Evolutionary conservation across 2,329 filamentous ascomycete genomes (phyloP).

Genomic region (Aureobasidium melanogenum): DNA sequence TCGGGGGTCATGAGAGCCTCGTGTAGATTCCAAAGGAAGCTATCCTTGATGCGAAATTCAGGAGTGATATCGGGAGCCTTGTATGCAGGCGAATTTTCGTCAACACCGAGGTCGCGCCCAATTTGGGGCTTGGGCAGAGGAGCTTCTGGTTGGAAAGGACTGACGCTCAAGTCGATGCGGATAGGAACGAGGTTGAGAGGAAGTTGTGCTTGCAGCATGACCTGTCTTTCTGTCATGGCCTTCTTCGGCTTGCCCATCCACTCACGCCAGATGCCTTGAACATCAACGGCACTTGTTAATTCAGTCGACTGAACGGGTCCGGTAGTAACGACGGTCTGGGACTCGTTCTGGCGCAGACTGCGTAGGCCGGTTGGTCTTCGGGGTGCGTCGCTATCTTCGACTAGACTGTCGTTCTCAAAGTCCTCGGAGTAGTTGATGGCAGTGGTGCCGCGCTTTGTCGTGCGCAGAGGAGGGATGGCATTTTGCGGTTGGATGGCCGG

Average conservation of each 20-base stretch:
- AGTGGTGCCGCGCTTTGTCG: constrained; percentile 94
- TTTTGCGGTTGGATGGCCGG: constrained; percentile 64
- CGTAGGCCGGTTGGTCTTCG: constrained; percentile 66
- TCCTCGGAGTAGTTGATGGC: constrained; percentile 98
- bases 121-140: constrained; percentile 57
- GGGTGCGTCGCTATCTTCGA: constrained; percentile 64
- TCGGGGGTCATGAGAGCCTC: constrained; percentile 91
- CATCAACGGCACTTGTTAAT: constrained; percentile 63
- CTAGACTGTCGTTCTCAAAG: constrained; percentile 71
- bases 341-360: constrained; percentile 65
- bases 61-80: constrained; percentile 69
- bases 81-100: constrained; percentile 70
- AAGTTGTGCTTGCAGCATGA: constrained; percentile 60
- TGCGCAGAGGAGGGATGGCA: constrained; percentile 57
- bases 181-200: constrained; percentile 91
- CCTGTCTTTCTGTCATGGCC: constrained; percentile 48
- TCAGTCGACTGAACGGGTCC: constrained; percentile 78
- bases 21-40: constrained; percentile 97
- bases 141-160: constrained; percentile 60
- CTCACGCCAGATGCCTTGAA: constrained; percentile 88
- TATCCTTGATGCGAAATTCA: constrained; percentile 81
- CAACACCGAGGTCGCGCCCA: constrained; percentile 48
- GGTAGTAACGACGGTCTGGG: constrained; percentile 50
- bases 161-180: constrained; percentile 88
- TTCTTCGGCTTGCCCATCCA: constrained; percentile 74